Percentiles rank a stretch among this genome's conserved stretches.
phyloP scores from a whole-genome alignment of 169 alveolate genomes.

The Nephromyces sp. region DNA sequence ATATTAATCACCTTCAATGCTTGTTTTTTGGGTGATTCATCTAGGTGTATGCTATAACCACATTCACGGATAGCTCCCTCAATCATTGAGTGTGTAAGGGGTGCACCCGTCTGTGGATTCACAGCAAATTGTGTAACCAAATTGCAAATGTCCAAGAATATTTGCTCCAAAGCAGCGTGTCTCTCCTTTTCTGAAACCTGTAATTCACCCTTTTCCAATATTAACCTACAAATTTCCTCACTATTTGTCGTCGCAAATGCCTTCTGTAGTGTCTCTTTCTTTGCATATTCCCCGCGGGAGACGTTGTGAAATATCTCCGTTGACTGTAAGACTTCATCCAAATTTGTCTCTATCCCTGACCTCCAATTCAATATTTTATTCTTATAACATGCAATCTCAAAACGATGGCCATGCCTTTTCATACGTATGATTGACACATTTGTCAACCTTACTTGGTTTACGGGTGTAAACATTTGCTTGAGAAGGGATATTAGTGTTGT shows the following conservation, averaged over 20 bases:
- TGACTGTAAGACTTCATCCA: constrained; percentile 74
- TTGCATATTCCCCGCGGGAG: constrained; percentile 87
- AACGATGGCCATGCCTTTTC: constrained; percentile 71
- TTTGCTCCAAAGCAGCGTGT: constrained; percentile 53
- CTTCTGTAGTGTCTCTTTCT: constrained; percentile 66
- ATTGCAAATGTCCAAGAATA: constrained; percentile 61
- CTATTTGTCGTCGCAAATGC: constrained; percentile 74
- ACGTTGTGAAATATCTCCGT: constrained; percentile 81
- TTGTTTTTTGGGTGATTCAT: not conserved
- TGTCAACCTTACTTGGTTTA: constrained; percentile 81
- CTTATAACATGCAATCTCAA: constrained; percentile 93
- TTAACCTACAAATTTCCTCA: constrained; percentile 71
- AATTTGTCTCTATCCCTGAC: constrained; percentile 19
- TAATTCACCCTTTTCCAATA: constrained; percentile 84
- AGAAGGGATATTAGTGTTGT: too few relatives aligned
- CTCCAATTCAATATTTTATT: constrained; percentile 90
- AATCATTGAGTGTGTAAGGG: constrained; percentile 54
- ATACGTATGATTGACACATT: constrained; percentile 88
- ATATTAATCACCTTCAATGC: not conserved
- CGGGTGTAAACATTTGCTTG: too few relatives aligned
- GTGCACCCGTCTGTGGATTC: constrained; percentile 71
- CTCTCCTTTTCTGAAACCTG: constrained; percentile 78
- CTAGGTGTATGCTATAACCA: not conserved
- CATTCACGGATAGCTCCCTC: not conserved
- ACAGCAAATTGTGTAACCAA: constrained; percentile 59